Evolutionary conservation across 306 rosid genomes (phyloP).

Genomic region (Ammopiptanthus mongolicus): DNA sequence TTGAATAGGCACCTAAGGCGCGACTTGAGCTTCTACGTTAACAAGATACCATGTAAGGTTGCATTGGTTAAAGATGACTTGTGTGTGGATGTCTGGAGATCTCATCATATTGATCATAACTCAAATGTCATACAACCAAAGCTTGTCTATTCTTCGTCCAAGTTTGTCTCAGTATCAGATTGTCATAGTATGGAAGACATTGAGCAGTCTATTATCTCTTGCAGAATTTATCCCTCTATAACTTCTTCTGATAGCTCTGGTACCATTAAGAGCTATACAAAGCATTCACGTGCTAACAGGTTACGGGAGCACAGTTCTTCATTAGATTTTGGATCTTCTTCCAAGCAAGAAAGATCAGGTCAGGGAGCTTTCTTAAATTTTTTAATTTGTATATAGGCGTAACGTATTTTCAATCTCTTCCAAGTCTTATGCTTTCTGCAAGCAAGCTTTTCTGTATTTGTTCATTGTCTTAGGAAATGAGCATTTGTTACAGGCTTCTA

Average conservation of each 20-base stretch:
- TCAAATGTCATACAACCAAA: slow-evolving; percentile 34
- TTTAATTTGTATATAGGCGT: background rate
- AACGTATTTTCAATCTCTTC: background rate
- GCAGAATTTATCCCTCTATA: slow-evolving; percentile 25
- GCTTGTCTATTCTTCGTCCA: slow-evolving; percentile 42
- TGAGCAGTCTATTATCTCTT: slow-evolving; percentile 36
- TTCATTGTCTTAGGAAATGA: background rate
- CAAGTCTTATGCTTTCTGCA: background rate
- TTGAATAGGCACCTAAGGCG: slow-evolving; percentile 53
- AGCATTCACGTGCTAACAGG: slow-evolving; percentile 26
- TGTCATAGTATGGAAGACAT: slow-evolving; percentile 20
- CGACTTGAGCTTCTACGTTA: slow-evolving; percentile 48
- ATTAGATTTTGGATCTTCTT: slow-evolving; percentile 28
- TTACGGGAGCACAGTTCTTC: slow-evolving; percentile 22
- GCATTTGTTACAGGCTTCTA: background rate
- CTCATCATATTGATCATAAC: slow-evolving; percentile 20
- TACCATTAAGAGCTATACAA: slow-evolving; percentile 12
- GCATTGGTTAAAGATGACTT: slow-evolving; percentile 54
- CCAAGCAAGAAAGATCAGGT: slow-evolving; percentile 59
- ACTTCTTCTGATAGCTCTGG: slow-evolving; percentile 31
- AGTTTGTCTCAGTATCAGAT: slow-evolving; percentile 37
- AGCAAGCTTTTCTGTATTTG: background rate
- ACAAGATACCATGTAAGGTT: slow-evolving; percentile 63
- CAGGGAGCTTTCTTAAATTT: background rate
- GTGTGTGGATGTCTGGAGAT: slow-evolving; percentile 39